Percentiles rank a stretch among this genome's conserved stretches.
Conservation (phyloP, 1,139 yeast species). For the Hansenula anomala region DNA sequence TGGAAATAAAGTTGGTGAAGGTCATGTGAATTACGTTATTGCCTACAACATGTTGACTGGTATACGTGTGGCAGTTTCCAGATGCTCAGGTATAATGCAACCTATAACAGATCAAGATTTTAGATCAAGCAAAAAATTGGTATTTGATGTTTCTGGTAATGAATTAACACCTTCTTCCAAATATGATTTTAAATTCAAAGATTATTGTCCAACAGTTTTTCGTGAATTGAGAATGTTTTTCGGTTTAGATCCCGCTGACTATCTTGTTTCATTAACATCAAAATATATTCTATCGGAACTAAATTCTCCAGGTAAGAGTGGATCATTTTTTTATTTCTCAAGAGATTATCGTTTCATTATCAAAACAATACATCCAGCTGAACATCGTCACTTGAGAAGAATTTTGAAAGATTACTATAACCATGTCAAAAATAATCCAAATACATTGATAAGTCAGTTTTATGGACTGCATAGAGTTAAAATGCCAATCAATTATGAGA, state of each 20-base stretch:
- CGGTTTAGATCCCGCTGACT: slow-evolving; percentile 94
- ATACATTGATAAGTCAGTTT: slow-evolving; percentile 86
- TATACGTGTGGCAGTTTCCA: slow-evolving; percentile 87
- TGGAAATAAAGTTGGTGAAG: slow-evolving; percentile 84
- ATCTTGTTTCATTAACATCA: slow-evolving; percentile 85
- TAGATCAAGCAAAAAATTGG: slow-evolving; percentile 64
- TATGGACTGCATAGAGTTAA: slow-evolving; percentile 94
- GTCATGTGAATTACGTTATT: slow-evolving; percentile 88
- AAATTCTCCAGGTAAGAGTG: slow-evolving; percentile 96
- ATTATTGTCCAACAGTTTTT: slow-evolving; percentile 92
- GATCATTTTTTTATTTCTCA: slow-evolving; percentile 92
- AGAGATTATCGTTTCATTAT: slow-evolving; percentile 91
- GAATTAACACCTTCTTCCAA: slow-evolving; percentile 89
- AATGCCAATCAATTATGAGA: slow-evolving; percentile 54
- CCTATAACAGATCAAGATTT: slow-evolving; percentile 71
- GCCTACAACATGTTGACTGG: slow-evolving; percentile 98
- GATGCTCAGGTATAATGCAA: slow-evolving; percentile 84
- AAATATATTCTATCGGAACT: slow-evolving; percentile 88
- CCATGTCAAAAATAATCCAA: slow-evolving; percentile 81
- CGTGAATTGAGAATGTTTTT: slow-evolving; percentile 75
- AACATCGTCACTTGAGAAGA: slow-evolving; percentile 76
- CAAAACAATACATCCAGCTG: slow-evolving; percentile 92
- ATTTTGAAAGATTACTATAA: slow-evolving; percentile 72
- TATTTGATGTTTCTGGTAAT: slow-evolving; percentile 85
- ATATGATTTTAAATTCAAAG: slow-evolving; percentile 95